phyloP scores from a whole-genome alignment of 495 filamentous ascomycete genomes.

The Penicillium goetzii region DNA sequence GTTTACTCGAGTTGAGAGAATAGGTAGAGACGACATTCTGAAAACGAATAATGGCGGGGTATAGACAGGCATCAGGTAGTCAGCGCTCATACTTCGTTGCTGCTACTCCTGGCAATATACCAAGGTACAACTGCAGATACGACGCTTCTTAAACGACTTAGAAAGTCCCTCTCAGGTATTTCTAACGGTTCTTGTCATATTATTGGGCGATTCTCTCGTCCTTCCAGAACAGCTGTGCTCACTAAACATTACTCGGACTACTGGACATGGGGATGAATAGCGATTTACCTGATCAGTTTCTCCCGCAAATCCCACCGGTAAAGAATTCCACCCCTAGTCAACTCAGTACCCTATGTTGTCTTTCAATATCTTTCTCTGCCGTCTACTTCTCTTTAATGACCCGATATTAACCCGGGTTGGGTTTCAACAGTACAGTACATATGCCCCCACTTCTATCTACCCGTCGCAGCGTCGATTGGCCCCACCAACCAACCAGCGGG shows the following conservation, averaged over 20 bases:
- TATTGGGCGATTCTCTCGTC: not conserved
- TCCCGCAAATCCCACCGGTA: not conserved
- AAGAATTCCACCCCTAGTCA: not conserved
- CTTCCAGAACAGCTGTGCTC: not conserved
- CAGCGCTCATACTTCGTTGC: not conserved
- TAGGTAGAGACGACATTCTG: not conserved
- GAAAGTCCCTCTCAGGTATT: not conserved
- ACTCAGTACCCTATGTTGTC: not conserved
- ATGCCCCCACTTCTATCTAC: not conserved
- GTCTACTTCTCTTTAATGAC: not conserved
- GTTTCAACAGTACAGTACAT: not conserved
- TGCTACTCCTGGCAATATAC: not conserved
- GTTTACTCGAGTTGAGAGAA: too few relatives aligned
- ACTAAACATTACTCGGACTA: not conserved
- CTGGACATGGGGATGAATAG: not conserved
- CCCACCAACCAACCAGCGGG: constrained; percentile 2
- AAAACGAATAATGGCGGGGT: not conserved
- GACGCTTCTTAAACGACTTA: not conserved
- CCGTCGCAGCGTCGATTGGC: not conserved
- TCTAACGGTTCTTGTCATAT: not conserved
- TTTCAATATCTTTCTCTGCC: not conserved
- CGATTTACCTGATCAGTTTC: not conserved
- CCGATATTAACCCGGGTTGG: constrained; percentile 5
- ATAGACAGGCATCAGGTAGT: not conserved
- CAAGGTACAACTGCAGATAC: not conserved